These are phyloP conservation scores for Graphilbum sp. DNA, from an alignment of 2,329 filamentous ascomycete genomes.

Conservation along the genomic window DNA sequence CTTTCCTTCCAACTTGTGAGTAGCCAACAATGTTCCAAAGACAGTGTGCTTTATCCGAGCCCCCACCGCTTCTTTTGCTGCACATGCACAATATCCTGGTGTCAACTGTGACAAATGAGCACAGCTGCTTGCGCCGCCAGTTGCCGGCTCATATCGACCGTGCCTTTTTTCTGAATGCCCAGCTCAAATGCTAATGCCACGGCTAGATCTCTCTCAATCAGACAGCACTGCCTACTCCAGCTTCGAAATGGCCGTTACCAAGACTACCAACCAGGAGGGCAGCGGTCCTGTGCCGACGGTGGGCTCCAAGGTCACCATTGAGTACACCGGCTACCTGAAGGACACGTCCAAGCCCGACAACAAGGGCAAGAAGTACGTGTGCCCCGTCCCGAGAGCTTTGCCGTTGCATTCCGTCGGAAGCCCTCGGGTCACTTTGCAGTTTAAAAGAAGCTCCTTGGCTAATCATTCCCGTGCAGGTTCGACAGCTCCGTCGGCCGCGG, in stretches of 20 bases:
- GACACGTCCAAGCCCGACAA: conserved; percentile 42
- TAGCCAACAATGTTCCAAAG: too few relatives aligned
- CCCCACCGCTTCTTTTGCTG: background rate
- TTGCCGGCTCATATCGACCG: too few relatives aligned
- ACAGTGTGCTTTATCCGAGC: background rate
- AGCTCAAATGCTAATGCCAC: too few relatives aligned
- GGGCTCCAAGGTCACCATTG: conserved; percentile 66
- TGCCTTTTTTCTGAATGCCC: too few relatives aligned
- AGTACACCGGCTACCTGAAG: conserved; percentile 82
- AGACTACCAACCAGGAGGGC: conserved; percentile 46
- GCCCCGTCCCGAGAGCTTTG: background rate
- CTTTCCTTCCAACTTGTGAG: background rate
- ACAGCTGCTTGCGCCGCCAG: too few relatives aligned
- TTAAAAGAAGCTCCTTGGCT: too few relatives aligned
- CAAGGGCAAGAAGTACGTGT: conserved; percentile 54
- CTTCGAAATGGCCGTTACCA: conserved; percentile 55
- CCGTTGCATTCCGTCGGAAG: too few relatives aligned
- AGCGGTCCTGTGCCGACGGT: conserved; percentile 40
- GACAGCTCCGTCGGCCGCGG: conserved; percentile 69
- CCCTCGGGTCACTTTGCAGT: background rate
- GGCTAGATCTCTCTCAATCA: conserved; percentile 5
- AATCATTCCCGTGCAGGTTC: conserved; percentile 55
- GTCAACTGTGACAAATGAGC: too few relatives aligned
- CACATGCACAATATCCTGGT: background rate
- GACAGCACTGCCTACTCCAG: background rate